Evolutionary conservation across 768 basidiomycete species (phyloP).

Genomic region (Tulasnella sp.): DNA sequence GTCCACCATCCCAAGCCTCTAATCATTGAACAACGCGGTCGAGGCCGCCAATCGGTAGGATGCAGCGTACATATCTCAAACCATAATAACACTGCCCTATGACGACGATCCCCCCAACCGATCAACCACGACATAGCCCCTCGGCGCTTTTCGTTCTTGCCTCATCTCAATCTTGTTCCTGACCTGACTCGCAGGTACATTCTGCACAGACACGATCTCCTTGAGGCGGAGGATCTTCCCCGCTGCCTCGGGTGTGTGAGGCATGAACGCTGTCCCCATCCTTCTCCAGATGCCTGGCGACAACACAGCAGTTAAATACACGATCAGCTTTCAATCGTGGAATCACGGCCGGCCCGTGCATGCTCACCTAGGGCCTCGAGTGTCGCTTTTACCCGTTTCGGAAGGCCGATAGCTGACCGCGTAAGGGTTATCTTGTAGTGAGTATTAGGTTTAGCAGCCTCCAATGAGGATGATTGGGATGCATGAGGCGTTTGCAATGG

Average conservation of each 20-base stretch:
- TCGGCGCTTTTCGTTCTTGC: constrained; percentile 49
- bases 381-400: constrained; percentile 57
- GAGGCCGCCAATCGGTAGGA: too few relatives aligned
- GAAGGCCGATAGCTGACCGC: constrained; percentile 78
- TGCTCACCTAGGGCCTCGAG: constrained; percentile 58
- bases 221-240: constrained; percentile 83
- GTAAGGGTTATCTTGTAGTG: constrained; percentile 85
- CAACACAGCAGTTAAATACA: background rate
- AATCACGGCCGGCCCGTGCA: background rate
- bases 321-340: background rate
- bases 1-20: too few relatives aligned
- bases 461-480: too few relatives aligned
- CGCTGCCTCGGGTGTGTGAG: constrained; percentile 59
- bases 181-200: constrained; percentile 60
- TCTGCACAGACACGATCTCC: constrained; percentile 81
- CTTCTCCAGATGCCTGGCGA: constrained; percentile 47
- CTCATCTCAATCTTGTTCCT: constrained; percentile 61
- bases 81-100: too few relatives aligned
- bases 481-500: too few relatives aligned
- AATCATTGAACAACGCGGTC: too few relatives aligned
- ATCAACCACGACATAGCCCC: constrained; percentile 51
- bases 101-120: constrained; percentile 7
- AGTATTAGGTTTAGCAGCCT: constrained; percentile 30
- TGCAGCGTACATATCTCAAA: too few relatives aligned
- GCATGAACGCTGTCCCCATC: constrained; percentile 76